Base-by-base conservation (phyloP, 1,284 basidiomycete genomes). In the Sparassis latifolia region DNA sequence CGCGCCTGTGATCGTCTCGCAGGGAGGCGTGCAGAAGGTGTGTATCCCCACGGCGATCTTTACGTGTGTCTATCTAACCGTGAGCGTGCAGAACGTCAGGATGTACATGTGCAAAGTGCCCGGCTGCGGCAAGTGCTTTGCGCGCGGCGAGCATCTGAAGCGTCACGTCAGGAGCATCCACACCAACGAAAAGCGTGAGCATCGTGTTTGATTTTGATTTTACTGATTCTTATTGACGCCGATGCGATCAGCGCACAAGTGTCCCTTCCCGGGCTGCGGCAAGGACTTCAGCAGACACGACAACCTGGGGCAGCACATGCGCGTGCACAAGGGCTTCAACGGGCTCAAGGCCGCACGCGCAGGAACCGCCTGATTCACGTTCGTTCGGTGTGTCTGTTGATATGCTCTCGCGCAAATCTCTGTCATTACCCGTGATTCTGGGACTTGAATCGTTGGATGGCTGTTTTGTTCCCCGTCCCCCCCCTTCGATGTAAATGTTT, bases 221-320 rank as follows among this genome's bases (percentile, higher is more conserved):
- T 45, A 44, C 33, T 48, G 45, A 45, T 33, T n/a, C 38, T 33
- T 27, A 40, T 37, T 33, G 43, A 45, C 46, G 47, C 46, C 39
- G 45, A 48, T 54, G 47, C 45, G 54, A 52, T 45, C 62, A 91
- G 87, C 89, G 52, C 82, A 87, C 69, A 79, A 79, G 62, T 93
- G 88, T 66, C 80, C 80, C 7, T 82, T 82, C 65, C 80, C 86
- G 28, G 80, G 79, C 6, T 93, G 91, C 62, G 82, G 78, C 50
- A 90, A 90, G 72, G 80, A 82, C 55, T 93, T 93, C 64, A 89
- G 85, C 65, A 76, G 91, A 46, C 87, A 89, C 61, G 90, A 93
- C 65, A 93, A 93, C 63, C 78, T 92, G 32, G 80, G 82, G 35
- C 86, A 89, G 67, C 88, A 91, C 61, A 83, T 89, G 63, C 79